Evolutionary conservation across 2,329 filamentous ascomycete species (phyloP).

Genomic region (Cladosporium colombiae): DNA sequence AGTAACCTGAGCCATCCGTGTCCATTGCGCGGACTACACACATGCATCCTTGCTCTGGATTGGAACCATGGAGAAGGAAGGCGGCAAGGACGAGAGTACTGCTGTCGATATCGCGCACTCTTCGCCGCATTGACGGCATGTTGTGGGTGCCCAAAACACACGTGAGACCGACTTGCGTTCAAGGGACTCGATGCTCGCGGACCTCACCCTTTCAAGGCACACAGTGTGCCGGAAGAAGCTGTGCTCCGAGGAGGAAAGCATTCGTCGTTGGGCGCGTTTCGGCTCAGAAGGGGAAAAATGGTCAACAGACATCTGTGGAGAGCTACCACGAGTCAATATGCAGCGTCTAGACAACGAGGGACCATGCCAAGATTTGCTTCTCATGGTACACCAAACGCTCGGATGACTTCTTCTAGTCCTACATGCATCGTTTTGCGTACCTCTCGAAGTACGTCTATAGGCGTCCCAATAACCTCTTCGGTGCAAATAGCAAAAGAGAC

Average conservation of each 20-base stretch:
- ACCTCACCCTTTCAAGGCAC: background rate
- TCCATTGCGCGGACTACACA: background rate
- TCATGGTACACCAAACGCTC: background rate
- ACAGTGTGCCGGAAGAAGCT: background rate
- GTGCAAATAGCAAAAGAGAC: background rate
- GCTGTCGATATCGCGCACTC: background rate
- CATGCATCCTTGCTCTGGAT: background rate
- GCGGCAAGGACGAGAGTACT: background rate
- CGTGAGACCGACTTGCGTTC: too few relatives aligned
- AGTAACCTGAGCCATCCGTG: too few relatives aligned
- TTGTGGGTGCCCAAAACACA: background rate
- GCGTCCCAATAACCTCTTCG: background rate
- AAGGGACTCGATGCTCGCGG: too few relatives aligned
- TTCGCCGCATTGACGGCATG: background rate
- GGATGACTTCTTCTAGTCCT: background rate
- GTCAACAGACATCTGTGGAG: background rate
- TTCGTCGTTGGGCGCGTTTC: background rate
- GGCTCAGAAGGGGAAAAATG: background rate
- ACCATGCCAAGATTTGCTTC: background rate
- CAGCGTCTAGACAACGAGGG: background rate
- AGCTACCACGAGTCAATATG: background rate
- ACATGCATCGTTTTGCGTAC: background rate
- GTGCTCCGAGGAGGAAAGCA: background rate
- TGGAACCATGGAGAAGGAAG: background rate
- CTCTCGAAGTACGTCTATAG: background rate